Conservation (phyloP, 1,139 yeast species). For the Saccharomycopsis phalli region DNA sequence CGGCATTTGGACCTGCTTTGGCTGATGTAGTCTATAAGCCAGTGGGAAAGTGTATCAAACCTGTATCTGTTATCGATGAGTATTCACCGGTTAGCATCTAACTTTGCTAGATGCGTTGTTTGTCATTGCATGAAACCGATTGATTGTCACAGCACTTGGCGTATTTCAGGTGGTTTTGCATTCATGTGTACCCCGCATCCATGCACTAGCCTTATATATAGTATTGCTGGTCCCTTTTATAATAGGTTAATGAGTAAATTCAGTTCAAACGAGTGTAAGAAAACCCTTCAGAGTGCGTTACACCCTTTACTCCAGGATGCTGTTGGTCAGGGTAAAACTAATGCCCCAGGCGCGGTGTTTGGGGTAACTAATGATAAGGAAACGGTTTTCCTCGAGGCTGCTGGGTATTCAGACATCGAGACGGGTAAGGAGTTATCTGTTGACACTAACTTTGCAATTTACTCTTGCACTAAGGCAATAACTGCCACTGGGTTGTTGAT, state of each 20-base stretch:
- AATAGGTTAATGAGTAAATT: too few relatives aligned
- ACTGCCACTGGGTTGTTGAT: constrained; percentile 38
- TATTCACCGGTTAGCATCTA: constrained; percentile 22
- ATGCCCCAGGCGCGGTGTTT: constrained; percentile 2
- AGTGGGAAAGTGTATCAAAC: constrained; percentile 29
- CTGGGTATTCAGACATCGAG: constrained; percentile 20
- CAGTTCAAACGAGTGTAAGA: too few relatives aligned
- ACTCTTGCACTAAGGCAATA: constrained; percentile 41
- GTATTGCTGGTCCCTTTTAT: too few relatives aligned
- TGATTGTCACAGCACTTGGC: too few relatives aligned
- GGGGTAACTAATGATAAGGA: constrained; percentile 3
- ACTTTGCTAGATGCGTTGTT: too few relatives aligned
- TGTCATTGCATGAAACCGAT: too few relatives aligned
- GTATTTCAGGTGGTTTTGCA: too few relatives aligned
- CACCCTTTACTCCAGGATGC: too few relatives aligned
- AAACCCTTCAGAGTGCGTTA: too few relatives aligned
- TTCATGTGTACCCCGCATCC: too few relatives aligned
- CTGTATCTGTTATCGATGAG: constrained; percentile 36
- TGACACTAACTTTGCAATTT: constrained; percentile 31
- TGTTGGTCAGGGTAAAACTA: too few relatives aligned
- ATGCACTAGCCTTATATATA: too few relatives aligned
- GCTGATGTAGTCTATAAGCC: constrained; percentile 31
- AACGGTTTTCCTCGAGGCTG: constrained; percentile 15
- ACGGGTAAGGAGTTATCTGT: constrained; percentile 21
- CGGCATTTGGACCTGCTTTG: constrained; percentile 29